Conservation (phyloP, 139 green algal genomes). For the Raphidocelis subcapitata region DNA sequence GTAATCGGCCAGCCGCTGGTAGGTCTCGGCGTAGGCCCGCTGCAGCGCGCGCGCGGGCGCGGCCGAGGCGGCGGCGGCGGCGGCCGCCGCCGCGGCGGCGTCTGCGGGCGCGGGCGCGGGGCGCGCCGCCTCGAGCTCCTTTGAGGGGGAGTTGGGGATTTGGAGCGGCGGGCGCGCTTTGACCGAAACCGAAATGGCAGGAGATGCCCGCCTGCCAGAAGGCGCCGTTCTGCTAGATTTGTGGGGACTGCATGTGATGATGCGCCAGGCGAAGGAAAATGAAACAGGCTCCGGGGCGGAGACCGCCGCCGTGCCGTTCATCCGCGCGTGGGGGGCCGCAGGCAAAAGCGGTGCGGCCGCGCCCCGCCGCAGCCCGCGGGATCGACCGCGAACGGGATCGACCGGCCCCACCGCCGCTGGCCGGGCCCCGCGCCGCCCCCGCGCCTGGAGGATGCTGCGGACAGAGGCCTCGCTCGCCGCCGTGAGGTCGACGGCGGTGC, state of each 20-base stretch:
- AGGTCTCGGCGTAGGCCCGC: constrained; percentile 8
- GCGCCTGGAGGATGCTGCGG: constrained; percentile 14
- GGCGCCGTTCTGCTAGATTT: no score
- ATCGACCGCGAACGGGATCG: no score
- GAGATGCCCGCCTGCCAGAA: no score
- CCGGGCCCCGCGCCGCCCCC: no score
- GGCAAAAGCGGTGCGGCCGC: no score
- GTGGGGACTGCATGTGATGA: no score
- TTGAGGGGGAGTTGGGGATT: no score
- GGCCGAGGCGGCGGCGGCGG: neutral
- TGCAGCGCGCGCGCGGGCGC: neutral
- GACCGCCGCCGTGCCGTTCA: neutral
- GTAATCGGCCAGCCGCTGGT: constrained; percentile 33
- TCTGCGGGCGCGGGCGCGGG: neutral
- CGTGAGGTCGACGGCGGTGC: constrained; percentile 8
- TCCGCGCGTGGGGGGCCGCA: neutral
- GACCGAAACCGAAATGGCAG: neutral
- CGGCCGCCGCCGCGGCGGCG: neutral
- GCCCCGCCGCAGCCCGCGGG: no score
- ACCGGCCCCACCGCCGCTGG: neutral
- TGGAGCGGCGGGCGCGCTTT: neutral
- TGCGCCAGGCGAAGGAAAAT: neutral
- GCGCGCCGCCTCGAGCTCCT: neutral
- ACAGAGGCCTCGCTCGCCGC: constrained; percentile 9
- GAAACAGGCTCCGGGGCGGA: neutral